Base-by-base conservation (phyloP, 345 rosid genomes). In the Acer campestre region DNA sequence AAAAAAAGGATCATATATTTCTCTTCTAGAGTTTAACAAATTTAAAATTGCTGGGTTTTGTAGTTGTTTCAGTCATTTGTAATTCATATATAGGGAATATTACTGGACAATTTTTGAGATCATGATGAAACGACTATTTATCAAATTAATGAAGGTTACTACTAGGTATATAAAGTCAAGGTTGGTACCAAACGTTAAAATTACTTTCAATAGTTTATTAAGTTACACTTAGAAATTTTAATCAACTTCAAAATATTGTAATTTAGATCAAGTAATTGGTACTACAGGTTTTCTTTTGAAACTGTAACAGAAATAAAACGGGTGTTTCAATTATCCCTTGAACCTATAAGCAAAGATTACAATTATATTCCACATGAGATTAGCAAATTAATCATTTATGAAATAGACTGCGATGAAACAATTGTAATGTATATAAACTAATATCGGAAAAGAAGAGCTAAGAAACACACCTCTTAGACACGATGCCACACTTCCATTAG, bases 401-500 rank as follows among this genome's bases (percentile, higher is more conserved):
- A 6, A 7, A 16, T 2, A 56, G 64, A 35, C 23, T 31, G 4
- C 67, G 61, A 25, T 4, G 23, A 42, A 49, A 58, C 44, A 62
- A 55, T 3, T 7, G 48, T 65, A 49, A 23, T 53, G 65, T 14
- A 16, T 42, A 29, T 8, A 75, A 73, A 40, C 4, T 22, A 31
- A 71, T 42, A 61, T 16, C 46, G 17, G 68, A 61, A 66, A 40
- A 25, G n/a, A 18, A 61, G 22, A 59, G 29, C 29, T 62, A 74
- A 72, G 49, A 72, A 65, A 75, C 40, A 31, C 86, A 95, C 98
- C 98, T 89, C 97, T 88, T 79, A 95, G 86, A 82, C 98, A 93
- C 44, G 98, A 95, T 78, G 98, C 97, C 8, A 91, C 98, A 84
- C 98, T 95, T 85, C 98, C 98, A 84, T 95, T 91, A 81, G 35